A percentile compares a stretch with the other conserved stretches of the same genome.
These are phyloP conservation scores for Tulasnella sp. DNA, from an alignment of 768 basidiomycete species.

Conservation along the genomic window DNA sequence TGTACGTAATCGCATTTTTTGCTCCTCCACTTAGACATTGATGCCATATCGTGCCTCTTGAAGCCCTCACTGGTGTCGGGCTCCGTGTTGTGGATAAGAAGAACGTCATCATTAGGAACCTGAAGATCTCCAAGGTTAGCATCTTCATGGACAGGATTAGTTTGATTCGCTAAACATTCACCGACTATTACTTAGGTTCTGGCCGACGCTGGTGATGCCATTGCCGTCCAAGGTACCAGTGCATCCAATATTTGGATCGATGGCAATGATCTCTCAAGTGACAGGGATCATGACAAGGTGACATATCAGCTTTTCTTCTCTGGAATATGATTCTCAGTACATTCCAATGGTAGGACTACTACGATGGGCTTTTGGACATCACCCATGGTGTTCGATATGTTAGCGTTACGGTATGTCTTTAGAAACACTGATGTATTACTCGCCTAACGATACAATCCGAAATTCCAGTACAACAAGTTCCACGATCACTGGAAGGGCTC, in stretches of 20 bases:
- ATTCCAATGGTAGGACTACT: too few relatives aligned
- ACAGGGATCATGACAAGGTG: slow-evolving; percentile 21
- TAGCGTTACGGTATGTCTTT: slow-evolving; percentile 24
- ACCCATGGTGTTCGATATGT: slow-evolving; percentile 33
- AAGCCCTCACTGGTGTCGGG: slow-evolving; percentile 35
- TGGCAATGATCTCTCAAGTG: neutral
- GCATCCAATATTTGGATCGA: too few relatives aligned
- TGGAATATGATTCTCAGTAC: too few relatives aligned
- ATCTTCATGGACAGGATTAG: too few relatives aligned
- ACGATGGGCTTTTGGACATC: slow-evolving; percentile 36
- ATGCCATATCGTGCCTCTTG: too few relatives aligned
- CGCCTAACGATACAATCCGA: too few relatives aligned
- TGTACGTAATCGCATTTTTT: neutral
- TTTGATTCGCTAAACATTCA: too few relatives aligned
- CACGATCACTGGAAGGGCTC: slow-evolving; percentile 33
- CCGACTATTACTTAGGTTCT: too few relatives aligned
- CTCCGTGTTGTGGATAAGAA: slow-evolving; percentile 32
- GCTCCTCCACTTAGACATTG: neutral
- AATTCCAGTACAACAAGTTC: neutral
- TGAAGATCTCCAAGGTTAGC: slow-evolving; percentile 41
- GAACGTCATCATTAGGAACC: slow-evolving; percentile 39
- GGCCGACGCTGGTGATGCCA: slow-evolving; percentile 34
- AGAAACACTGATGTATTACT: too few relatives aligned
- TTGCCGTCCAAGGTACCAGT: too few relatives aligned
- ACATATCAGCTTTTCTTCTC: too few relatives aligned